phyloP scores from a whole-genome alignment of 2,329 filamentous ascomycete genomes.

The Pseudocercospora crystallina region DNA sequence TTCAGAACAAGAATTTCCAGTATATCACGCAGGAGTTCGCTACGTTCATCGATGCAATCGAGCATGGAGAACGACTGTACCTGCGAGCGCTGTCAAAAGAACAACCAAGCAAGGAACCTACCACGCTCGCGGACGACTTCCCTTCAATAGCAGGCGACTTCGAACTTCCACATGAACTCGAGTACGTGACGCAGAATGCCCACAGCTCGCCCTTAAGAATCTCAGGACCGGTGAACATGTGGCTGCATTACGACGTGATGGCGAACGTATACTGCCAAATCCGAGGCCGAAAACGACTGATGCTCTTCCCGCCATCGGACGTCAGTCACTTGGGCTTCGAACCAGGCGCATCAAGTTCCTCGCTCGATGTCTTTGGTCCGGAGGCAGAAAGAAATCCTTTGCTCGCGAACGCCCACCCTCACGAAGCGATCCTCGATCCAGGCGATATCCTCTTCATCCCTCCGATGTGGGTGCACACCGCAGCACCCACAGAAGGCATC shows the following conservation, averaged over 20 bases:
- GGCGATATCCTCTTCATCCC: conserved; percentile 82
- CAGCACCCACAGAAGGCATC: conserved; percentile 51
- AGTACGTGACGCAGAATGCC: conserved; percentile 57
- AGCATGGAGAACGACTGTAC: conserved; percentile 65
- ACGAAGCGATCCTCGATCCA: conserved; percentile 64
- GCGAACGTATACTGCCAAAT: conserved; percentile 85
- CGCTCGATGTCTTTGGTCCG: conserved; percentile 65
- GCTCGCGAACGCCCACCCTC: conserved; percentile 56
- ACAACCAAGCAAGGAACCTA: conserved; percentile 67
- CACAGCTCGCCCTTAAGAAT: conserved; percentile 80
- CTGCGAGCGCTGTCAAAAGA: conserved; percentile 72
- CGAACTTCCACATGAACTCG: conserved; percentile 61
- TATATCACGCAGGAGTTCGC: conserved; percentile 70
- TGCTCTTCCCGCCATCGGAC: conserved; percentile 77
- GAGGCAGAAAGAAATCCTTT: conserved; percentile 9
- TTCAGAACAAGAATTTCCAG: conserved; percentile 77
- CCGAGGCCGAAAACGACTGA: conserved; percentile 67
- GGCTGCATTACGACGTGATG: conserved; percentile 91
- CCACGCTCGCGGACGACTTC: conserved; percentile 71
- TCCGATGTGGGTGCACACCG: conserved; percentile 80
- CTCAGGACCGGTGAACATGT: conserved; percentile 79
- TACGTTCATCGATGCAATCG: conserved; percentile 62
- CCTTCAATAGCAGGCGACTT: conserved; percentile 70
- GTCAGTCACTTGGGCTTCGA: conserved; percentile 68
- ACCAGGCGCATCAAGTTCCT: conserved; percentile 77